Evolutionary conservation across 352 stramenopile species (phyloP), one percentile per base, ranked within the genome.

Genomic region (Elongisporangium prolatum): DNA sequence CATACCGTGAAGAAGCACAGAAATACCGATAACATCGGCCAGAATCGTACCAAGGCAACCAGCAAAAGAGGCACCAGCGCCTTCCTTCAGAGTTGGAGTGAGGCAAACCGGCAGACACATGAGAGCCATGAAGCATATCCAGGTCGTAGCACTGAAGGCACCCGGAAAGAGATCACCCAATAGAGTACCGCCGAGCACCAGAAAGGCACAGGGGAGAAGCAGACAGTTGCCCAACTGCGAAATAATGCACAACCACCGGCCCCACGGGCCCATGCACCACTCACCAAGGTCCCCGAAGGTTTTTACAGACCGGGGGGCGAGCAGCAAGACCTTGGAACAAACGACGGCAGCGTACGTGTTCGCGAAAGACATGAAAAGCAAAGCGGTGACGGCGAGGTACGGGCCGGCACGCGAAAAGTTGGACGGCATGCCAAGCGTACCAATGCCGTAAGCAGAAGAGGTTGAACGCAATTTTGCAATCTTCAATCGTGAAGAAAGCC

Each of bases 281-380:
- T 89, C 76, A 21, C 79, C 80, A 5, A 89, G 62, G 51, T 89
- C 79, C 16, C 74, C 72, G 49, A 81, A 87, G 17, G 79, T 89
- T 48, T 78, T 81, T 21, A 89, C 76, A 21, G 56, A 72, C 61
- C 74, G 73, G 10, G 79, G 79, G 4, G 79, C 79, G 1, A 64
- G 75, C 16, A 87, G 52, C 69, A 87, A 75, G 21, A 88, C 77
- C 37, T 81, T 82, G 11, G 75, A 86, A 21, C 80, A 68, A 21
- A 64, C 71, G n/a, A 88, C 67, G 21, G 71, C 85, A 13, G 78
- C 78, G 61, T 65, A 80, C 61, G 86, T 70, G 64, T 88, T 88
- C 55, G 71, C 73, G 49, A 82, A 73, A 0, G 71, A 76, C 78
- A 88, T 88, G 59, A 86, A 69, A 37, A 84, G 48, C 40, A 85